These are phyloP conservation scores for Penicillium sp. DNA, from an alignment of 2,329 filamentous ascomycete species.

Conservation along the genomic window DNA sequence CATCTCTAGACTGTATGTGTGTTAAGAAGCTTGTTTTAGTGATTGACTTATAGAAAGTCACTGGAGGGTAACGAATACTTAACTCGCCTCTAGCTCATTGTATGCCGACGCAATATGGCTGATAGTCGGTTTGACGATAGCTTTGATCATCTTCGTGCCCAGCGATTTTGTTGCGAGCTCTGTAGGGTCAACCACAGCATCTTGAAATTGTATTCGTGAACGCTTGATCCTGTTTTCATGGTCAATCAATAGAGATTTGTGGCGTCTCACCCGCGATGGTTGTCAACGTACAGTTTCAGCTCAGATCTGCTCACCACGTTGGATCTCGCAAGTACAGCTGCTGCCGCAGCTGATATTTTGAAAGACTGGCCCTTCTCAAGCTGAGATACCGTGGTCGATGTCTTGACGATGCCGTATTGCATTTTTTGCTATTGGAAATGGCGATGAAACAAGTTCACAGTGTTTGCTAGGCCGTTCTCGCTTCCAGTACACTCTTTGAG, in stretches of 20 bases:
- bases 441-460: slow-evolving; percentile 6
- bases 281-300: background rate
- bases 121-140: slow-evolving; percentile 10
- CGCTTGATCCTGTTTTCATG: background rate
- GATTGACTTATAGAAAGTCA: background rate
- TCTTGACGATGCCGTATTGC: background rate
- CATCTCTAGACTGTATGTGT: background rate
- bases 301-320: background rate
- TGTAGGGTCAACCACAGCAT: background rate
- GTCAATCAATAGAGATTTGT: background rate
- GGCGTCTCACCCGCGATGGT: background rate
- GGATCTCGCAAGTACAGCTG: background rate
- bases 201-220: background rate
- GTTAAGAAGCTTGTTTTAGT: background rate
- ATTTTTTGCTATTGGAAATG: slow-evolving; percentile 2
- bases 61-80: background rate
- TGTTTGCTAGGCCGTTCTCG: background rate
- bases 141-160: slow-evolving; percentile 4
- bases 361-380: background rate
- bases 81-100: background rate
- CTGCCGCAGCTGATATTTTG: background rate
- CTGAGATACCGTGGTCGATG: background rate
- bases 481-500: background rate
- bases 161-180: background rate
- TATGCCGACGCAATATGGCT: slow-evolving; percentile 8